A percentile compares a stretch with the other conserved stretches of the same genome.
Conservation (phyloP, 2,329 filamentous ascomycete genomes). For the Coniosporium tulheliwenetii region DNA sequence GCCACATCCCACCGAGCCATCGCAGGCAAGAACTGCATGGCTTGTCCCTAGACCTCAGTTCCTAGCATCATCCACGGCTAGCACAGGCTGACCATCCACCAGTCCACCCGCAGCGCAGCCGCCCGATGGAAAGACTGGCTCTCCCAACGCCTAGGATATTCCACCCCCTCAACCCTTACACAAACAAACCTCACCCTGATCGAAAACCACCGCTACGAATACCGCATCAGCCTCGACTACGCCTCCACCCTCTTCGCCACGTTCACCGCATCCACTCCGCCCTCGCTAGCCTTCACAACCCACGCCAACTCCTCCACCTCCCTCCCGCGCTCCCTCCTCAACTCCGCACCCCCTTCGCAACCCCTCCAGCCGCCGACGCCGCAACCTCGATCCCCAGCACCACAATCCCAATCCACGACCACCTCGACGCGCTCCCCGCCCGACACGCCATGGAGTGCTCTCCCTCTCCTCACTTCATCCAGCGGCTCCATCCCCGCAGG, state of each 20-base stretch:
- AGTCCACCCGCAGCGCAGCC: too few species aligned
- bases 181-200: constrained; percentile 17
- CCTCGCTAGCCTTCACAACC: constrained; percentile 17
- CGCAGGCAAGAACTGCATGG: constrained; percentile 12
- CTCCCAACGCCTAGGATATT: too few species aligned
- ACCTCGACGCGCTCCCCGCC: not conserved
- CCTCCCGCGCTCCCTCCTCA: constrained; percentile 8
- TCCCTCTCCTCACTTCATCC: constrained; percentile 10
- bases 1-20: constrained; percentile 9
- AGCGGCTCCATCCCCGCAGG: constrained; percentile 8
- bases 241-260: constrained; percentile 30
- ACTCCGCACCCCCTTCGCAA: constrained; percentile 10
- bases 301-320: constrained; percentile 14
- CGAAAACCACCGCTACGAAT: constrained; percentile 24
- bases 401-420: not conserved
- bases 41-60: constrained; percentile 9
- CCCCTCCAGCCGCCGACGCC: not conserved
- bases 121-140: too few species aligned
- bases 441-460: constrained; percentile 7
- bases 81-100: too few species aligned
- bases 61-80: constrained; percentile 8
- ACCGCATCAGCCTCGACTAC: constrained; percentile 31
- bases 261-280: constrained; percentile 11
- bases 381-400: too few species aligned
- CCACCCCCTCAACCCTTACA: constrained; percentile 3